These are phyloP conservation scores for Eimeria praecox DNA, from an alignment of 169 alveolate genomes.

Conservation along the genomic window DNA sequence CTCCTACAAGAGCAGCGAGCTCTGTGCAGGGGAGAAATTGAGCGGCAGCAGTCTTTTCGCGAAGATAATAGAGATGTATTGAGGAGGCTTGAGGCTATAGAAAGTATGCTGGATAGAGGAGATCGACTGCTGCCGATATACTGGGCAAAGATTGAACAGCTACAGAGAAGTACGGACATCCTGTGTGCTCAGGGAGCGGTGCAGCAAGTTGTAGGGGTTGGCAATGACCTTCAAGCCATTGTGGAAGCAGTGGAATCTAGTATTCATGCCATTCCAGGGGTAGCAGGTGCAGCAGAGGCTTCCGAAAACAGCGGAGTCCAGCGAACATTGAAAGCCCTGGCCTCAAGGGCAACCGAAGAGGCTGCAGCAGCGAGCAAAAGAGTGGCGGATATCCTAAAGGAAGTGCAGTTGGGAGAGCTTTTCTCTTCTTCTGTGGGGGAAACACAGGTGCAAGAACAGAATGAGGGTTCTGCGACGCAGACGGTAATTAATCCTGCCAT, in stretches of 20 bases:
- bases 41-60: background rate
- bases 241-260: background rate
- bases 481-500: background rate
- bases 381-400: background rate
- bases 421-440: background rate
- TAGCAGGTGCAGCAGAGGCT: background rate
- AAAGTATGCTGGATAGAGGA: background rate
- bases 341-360: constrained; percentile 12
- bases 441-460: background rate
- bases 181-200: background rate
- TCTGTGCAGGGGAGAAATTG: background rate
- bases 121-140: background rate
- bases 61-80: background rate
- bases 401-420: background rate
- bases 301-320: background rate
- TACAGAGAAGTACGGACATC: background rate
- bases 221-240: background rate
- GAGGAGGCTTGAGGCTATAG: background rate
- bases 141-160: background rate
- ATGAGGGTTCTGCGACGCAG: background rate
- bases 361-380: constrained; percentile 19
- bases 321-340: background rate
- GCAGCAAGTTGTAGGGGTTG: background rate
- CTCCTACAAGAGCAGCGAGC: background rate
- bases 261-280: background rate